Evolutionary conservation across 208 protist genomes (phyloP), one percentile per base, ranked within the genome.

Genomic region (Borovskyia barvae): DNA sequence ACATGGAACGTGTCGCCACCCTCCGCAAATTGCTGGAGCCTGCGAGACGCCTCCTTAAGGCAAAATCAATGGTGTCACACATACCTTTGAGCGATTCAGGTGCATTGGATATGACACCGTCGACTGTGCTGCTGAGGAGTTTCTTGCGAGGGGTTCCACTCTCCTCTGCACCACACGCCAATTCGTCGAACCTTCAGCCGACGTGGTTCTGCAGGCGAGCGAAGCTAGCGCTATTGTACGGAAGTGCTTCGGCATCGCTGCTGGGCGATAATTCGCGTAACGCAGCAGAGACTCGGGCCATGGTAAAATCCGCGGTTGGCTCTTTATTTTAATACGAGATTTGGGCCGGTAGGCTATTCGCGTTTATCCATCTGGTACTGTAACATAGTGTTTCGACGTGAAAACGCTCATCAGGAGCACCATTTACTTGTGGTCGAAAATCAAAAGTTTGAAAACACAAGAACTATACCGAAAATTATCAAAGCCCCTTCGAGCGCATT

Each of bases 101-200:
- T 17, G 36, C n/a, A 25, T 71, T 26, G 22, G 33, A 47, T 8
- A 24, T 28, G 25, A 46, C 46, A 9, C 48, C 61, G 20, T 56
- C 66, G 1, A 53, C 72, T 1, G 64, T 67, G 3, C 76, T 89
- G 61, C 58, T 89, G 39, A 35, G 66, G 1, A 58, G 17, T 17
- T 87, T 89, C 75, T n/a, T 87, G 8, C 49, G 56, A 14, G 77
- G 70, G 40, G 68, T 90, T 63, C 75, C 87, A 15, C 71, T 94
- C 8, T 91, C 87, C 24, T 79, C 76, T 29, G 82, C 75, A 12
- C 87, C 87, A 7, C 66, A 82, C 29, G 55, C 71, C 17, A 57
- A 58, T 7, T 45, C 64, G 2, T 74, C 70, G 0, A 55, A 63
- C 3, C 57, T 87, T 8, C 73, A 68, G 33, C 42, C 72, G 15